Base-by-base conservation (phyloP, 2,329 filamentous ascomycete species). In the Neospermospora avenae region DNA sequence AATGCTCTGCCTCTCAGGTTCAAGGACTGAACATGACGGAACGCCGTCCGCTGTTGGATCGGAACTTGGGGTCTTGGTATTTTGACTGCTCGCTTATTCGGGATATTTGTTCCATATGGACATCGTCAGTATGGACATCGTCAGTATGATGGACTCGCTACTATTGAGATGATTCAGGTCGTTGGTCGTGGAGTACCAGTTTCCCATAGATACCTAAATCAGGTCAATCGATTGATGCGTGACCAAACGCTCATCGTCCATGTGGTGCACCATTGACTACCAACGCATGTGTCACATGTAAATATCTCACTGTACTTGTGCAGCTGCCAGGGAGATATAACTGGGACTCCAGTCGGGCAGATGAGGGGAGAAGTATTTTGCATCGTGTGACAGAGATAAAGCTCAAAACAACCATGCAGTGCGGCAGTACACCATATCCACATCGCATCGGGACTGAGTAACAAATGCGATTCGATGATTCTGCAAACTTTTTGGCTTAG, bases 221-320 rank as follows among this genome's bases (percentile, higher is more conserved):
- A 7, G 7, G n/a, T n/a, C n/a, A 6, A n/a, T 18, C 18, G 8
- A 5, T 5, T 11, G n/a, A 3, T 42, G 39, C n/a, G 5, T 10
- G 11, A 20, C 41, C 35, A 22, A 28, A 20, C 3, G 10, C 48
- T 51, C 11, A 31, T 45, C 25, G 10, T 42, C 20, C 14, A 49
- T 34, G 34, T 34, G 42, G 31, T 51, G 24, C 51, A 37, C 7
- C 51, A 25, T 22, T 44, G 51, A 54, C 35, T 42, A 42, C 48
- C 34, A 51, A n/a, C 31, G 48, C 18, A 37, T 2, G 22, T 54
- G 51, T 54, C 51, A 54, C 51, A 42, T 54, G 51, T 44, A 54
- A 54, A 11, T 35, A 31, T 31, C 39, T 18, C 24, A 25, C 25
- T 31, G 45, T 49, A 25, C n/a, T n/a, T 35, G 18, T 18, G 18